Conservation (phyloP, 1,139 yeast species). For the Yamadazyma pseudoaaseri region DNA sequence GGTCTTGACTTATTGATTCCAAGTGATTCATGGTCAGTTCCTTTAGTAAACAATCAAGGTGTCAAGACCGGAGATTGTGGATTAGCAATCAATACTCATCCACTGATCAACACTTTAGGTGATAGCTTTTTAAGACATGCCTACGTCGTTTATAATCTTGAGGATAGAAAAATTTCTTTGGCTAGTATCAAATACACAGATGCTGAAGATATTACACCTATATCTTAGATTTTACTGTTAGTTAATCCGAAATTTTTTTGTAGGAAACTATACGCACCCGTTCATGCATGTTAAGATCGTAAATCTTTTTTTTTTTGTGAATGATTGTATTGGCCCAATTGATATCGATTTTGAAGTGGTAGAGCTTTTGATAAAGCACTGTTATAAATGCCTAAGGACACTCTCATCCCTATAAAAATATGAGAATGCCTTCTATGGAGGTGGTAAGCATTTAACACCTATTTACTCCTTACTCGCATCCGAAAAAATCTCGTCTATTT, state of each 20-base stretch:
- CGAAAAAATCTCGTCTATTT: not conserved
- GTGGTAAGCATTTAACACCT: no score
- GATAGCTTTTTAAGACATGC: conserved; percentile 73
- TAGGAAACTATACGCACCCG: not conserved
- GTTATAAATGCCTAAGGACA: no score
- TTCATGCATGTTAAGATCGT: not conserved
- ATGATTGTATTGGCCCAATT: no score
- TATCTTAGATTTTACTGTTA: no score
- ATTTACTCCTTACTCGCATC: no score
- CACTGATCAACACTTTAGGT: conserved; percentile 46
- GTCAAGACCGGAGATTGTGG: conserved; percentile 5
- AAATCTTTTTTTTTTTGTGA: no score
- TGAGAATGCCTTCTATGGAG: no score
- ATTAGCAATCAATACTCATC: conserved; percentile 5
- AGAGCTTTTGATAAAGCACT: no score
- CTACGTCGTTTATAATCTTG: conserved; percentile 76
- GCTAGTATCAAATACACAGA: conserved; percentile 57
- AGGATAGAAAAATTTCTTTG: conserved; percentile 56
- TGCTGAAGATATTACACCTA: conserved; percentile 30
- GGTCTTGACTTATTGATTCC: conserved; percentile 32
- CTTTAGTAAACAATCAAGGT: conserved; percentile 4
- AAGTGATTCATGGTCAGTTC: conserved; percentile 2
- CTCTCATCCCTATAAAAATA: no score
- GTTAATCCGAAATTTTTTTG: no score
- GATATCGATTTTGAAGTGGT: no score